phyloP scores from a whole-genome alignment of 2,329 filamentous ascomycete species.

The Clarireedia monteithiana region DNA sequence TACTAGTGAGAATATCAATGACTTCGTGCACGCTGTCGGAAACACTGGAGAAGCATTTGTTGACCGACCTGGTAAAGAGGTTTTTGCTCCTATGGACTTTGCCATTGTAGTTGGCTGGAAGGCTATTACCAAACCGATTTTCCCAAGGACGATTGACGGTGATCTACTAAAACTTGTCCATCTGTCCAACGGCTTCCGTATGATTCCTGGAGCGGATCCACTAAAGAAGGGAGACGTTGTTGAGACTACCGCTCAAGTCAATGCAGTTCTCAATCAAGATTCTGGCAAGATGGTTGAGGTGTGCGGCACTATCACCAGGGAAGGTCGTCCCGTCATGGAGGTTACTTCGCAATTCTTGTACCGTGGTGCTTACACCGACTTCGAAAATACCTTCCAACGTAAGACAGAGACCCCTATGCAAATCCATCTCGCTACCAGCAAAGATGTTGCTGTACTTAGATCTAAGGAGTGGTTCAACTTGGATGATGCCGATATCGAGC shows the following conservation, averaged over 20 bases:
- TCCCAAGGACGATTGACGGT: slow-evolving; percentile 91
- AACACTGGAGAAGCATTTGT: slow-evolving; percentile 98
- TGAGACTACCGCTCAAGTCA: slow-evolving; percentile 89
- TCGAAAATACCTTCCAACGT: slow-evolving; percentile 96
- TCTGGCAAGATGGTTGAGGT: slow-evolving; percentile 99
- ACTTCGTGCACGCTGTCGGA: slow-evolving; percentile 98
- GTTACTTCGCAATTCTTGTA: slow-evolving; percentile 98
- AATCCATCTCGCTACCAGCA: slow-evolving; percentile 75
- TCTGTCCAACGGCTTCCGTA: slow-evolving; percentile 94
- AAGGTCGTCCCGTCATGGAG: slow-evolving; percentile 86
- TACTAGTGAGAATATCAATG: slow-evolving; percentile 87
- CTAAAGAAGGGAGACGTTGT: slow-evolving; percentile 93
- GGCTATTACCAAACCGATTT: slow-evolving; percentile 98
- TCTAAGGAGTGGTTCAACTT: slow-evolving; percentile 98
- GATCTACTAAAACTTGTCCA: slow-evolving; percentile 95
- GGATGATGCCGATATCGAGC: slow-evolving; percentile 74
- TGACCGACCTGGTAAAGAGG: slow-evolving; percentile 85
- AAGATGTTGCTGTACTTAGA: slow-evolving; percentile 86
- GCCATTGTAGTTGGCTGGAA: slow-evolving; percentile 98
- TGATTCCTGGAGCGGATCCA: slow-evolving; percentile 91
- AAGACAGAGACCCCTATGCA: slow-evolving; percentile 95
- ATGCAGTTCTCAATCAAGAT: slow-evolving; percentile 95
- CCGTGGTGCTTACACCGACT: slow-evolving; percentile 86
- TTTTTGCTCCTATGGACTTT: slow-evolving; percentile 97
- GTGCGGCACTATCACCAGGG: slow-evolving; percentile 88